Evolutionary conservation across 2,329 filamentous ascomycete species (phyloP), one percentile per base, ranked within the genome.

Genomic region (Claviceps maximensis): DNA sequence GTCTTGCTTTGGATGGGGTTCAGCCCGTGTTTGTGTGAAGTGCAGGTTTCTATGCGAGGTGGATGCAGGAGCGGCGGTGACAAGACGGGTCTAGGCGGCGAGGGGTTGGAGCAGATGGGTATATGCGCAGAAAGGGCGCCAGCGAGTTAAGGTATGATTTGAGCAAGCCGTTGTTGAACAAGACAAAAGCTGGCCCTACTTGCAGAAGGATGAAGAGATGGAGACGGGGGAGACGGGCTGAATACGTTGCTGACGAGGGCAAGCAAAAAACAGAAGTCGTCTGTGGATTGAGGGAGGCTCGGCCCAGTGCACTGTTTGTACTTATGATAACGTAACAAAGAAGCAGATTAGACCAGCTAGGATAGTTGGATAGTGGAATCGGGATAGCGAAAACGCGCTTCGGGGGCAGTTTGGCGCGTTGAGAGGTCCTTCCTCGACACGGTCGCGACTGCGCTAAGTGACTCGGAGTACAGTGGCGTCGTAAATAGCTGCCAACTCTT

Each of bases 391-490:
- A 60, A 60, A 64, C 62, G 62, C 62, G 62, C 61, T 61, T 57
- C 55, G 57, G 54, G 56, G 52, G 58, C 55, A 51, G 53, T 54
- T 49, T 54, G 58, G 47, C 62, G 62, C 62, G 62, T 65, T 64
- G 61, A 65, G 62, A 61, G 62, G 59, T 60, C 42, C 44, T 47
- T 51, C 44, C 44, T 45, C 21, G 15, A 45, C 42, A 45, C 42
- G 7, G 42, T 25, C 13, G 42, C 21, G 17, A 4, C 25, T 7
- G 42, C 23, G 17, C 13, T n/a, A 13, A 13, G 21, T 13, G 42
- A 38, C 36, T 38, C 5, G 17, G 17, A 5, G 36, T 38, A n/a
- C 4, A n/a, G 36, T n/a, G 36, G 15, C n/a, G 15, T 38, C 17
- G 5, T 3, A 38, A 6, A 17, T 8, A n/a, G 4, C n/a, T 2